Evolutionary conservation across 768 basidiomycete species (phyloP), one percentile per base, ranked within the genome.

Genomic region (Russula sp.): DNA sequence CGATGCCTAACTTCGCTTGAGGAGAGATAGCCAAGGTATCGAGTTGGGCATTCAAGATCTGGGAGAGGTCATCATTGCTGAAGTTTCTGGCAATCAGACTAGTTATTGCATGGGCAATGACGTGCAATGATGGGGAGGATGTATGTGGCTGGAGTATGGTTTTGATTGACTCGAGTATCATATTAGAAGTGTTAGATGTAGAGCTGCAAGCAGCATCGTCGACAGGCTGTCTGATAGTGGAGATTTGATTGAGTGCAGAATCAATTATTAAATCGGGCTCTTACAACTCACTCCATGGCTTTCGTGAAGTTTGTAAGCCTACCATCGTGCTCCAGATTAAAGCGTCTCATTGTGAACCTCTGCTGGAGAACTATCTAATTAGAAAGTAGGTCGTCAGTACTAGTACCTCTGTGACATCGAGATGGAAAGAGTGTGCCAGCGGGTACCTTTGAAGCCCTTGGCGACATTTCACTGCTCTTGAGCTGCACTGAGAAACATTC

Each of bases 121-220:
- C n/a, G n/a, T n/a, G n/a, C n/a, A n/a, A n/a, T n/a, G n/a, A n/a
- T n/a, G n/a, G n/a, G n/a, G n/a, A 58, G 20, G 57, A 58, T 11
- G 57, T 58, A 32, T 58, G 57, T 3, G 48, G 48, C 22, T 58
- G 39, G 13, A 58, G 57, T n/a, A 58, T 50, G 32, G 48, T 18
- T 1, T 11, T 3, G 13, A 58, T 58, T 9, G 41, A 50, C 48
- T 50, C 16, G 2, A 36, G 16, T 35, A 56, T 35, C 10, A 8
- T 11, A 5, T 57, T 46, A 1, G 18, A 4, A 34, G 8, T 34
- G 25, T 53, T 25, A 18, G 35, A 52, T 52, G 51, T 51, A 36
- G 34, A 20, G 11, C 20, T 6, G 13, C 2, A n/a, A 50, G 49
- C 18, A 50, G 13, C 3, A 8, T 34, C 20, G n/a, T 51, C 35